Percentiles rank a stretch among this genome's conserved stretches.
phyloP scores from a whole-genome alignment of 1,284 basidiomycete species.

The Phylloporus sp. region DNA sequence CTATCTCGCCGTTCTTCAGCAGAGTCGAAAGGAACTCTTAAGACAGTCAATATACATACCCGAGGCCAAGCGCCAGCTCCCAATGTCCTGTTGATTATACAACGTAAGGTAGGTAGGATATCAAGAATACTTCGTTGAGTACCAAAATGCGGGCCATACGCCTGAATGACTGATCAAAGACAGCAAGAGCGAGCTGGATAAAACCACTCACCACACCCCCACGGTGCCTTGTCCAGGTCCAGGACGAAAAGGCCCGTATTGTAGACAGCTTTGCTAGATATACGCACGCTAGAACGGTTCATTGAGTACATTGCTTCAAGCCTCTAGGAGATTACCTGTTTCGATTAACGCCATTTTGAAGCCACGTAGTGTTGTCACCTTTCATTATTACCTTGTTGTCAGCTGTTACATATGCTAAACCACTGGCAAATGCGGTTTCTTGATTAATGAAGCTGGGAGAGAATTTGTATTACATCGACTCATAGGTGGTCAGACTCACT shows the following conservation, averaged over 20 bases:
- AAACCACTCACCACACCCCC: constrained; percentile 53
- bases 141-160: constrained; percentile 60
- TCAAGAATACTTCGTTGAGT: constrained; percentile 41
- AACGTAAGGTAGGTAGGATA: constrained; percentile 12
- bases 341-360: constrained; percentile 55
- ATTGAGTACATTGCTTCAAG: constrained; percentile 2
- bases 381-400: constrained; percentile 72
- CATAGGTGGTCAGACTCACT: constrained; percentile 44
- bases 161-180: constrained; percentile 34
- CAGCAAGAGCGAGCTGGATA: not conserved
- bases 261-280: constrained; percentile 49
- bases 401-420: constrained; percentile 56
- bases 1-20: constrained; percentile 62
- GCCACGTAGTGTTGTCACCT: constrained; percentile 64
- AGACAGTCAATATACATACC: constrained; percentile 33
- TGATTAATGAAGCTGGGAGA: constrained; percentile 54
- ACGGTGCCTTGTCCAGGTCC: constrained; percentile 56
- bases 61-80: constrained; percentile 50
- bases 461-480: constrained; percentile 4
- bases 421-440: constrained; percentile 48
- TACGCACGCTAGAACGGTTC: constrained; percentile 45
- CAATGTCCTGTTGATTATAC: constrained; percentile 35
- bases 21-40: constrained; percentile 11
- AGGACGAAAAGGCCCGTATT: constrained; percentile 60
- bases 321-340: constrained; percentile 50